Evolutionary conservation across 2,329 filamentous ascomycete genomes (phyloP).

Genomic region (Fusarium robinianum): DNA sequence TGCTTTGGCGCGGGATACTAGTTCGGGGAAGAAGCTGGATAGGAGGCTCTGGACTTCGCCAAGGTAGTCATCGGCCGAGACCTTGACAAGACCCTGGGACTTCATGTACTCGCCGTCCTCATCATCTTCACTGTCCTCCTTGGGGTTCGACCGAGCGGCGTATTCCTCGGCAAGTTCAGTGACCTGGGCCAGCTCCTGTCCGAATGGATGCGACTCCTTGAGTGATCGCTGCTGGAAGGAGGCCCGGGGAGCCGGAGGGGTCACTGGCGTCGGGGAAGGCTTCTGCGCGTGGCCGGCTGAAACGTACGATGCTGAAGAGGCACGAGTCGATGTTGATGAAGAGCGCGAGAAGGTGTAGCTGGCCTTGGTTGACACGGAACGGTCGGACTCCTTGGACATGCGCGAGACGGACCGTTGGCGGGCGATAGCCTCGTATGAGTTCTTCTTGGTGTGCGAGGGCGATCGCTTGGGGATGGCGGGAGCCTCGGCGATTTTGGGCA

Average conservation of each 20-base stretch:
- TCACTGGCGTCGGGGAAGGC: slow-evolving; percentile 38
- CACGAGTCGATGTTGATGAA: slow-evolving; percentile 59
- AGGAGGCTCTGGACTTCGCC: slow-evolving; percentile 75
- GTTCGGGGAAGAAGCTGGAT: slow-evolving; percentile 60
- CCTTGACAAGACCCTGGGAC: slow-evolving; percentile 71
- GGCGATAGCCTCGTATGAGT: slow-evolving; percentile 72
- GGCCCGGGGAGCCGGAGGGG: slow-evolving; percentile 38
- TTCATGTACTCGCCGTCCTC: slow-evolving; percentile 69
- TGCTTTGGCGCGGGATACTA: slow-evolving; percentile 38
- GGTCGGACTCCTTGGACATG: slow-evolving; percentile 58
- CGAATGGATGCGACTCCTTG: slow-evolving; percentile 72
- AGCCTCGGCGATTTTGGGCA: slow-evolving; percentile 44
- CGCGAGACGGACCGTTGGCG: slow-evolving; percentile 66
- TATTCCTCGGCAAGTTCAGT: slow-evolving; percentile 93
- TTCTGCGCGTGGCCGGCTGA: slow-evolving; percentile 40
- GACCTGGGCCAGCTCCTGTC: slow-evolving; percentile 86
- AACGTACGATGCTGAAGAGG: slow-evolving; percentile 52
- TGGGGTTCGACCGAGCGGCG: slow-evolving; percentile 61
- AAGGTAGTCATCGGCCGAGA: slow-evolving; percentile 82
- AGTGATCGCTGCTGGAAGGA: slow-evolving; percentile 43
- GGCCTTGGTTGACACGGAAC: slow-evolving; percentile 59
- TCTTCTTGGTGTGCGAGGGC: slow-evolving; percentile 86
- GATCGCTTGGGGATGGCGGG: slow-evolving; percentile 74
- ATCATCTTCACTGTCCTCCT: slow-evolving; percentile 71
- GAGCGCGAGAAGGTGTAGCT: slow-evolving; percentile 62